These are phyloP conservation scores for Calocybe indica DNA, from an alignment of 768 basidiomycete genomes.

Conservation along the genomic window DNA sequence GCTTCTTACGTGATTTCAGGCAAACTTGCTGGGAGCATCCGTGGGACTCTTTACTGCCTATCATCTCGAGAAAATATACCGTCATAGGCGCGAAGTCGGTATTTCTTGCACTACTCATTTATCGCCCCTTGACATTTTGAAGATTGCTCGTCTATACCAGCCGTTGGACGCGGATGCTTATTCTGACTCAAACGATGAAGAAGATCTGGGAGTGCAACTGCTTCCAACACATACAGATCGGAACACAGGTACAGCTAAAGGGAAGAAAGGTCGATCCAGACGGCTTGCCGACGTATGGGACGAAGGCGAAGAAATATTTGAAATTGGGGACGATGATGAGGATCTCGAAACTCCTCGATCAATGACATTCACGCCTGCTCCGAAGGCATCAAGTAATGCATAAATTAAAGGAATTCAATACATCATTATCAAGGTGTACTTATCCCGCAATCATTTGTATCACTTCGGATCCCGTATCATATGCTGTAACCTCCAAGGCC, in stretches of 20 bases:
- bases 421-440: too few relatives aligned
- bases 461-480: constrained; percentile 6
- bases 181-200: constrained; percentile 52
- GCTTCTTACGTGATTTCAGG: constrained; percentile 34
- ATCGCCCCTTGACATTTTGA: neutral
- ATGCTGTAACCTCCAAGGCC: constrained; percentile 4
- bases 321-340: constrained; percentile 56
- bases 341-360: constrained; percentile 29
- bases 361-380: neutral
- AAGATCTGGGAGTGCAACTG: constrained; percentile 41
- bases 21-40: constrained; percentile 70
- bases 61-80: constrained; percentile 69
- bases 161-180: constrained; percentile 46
- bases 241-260: constrained; percentile 18
- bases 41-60: constrained; percentile 64
- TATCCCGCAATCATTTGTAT: neutral
- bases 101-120: neutral
- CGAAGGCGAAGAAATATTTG: constrained; percentile 72
- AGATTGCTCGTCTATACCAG: constrained; percentile 77
- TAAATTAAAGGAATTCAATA: too few relatives aligned
- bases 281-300: constrained; percentile 69
- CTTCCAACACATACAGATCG: constrained; percentile 44
- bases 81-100: constrained; percentile 69
- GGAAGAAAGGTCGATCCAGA: constrained; percentile 20
- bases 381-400: too few relatives aligned